Base-by-base conservation (phyloP, 179 eudicot species). In the Camellia oleifera region DNA sequence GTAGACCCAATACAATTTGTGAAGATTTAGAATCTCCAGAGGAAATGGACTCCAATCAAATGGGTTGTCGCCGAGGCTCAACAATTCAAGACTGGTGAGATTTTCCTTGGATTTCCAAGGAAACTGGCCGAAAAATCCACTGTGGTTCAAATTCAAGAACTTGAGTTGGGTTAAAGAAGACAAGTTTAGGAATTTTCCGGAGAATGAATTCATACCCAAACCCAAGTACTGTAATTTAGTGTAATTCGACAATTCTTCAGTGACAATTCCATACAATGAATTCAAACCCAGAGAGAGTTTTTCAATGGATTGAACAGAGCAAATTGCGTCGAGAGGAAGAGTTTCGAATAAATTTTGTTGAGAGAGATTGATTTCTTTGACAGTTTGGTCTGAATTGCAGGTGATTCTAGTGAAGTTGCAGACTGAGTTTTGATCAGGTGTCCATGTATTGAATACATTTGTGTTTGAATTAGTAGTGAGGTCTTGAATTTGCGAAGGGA, bases 31-130 rank as follows among this genome's bases (percentile, higher is more conserved):
- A 6, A 86, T 18, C 68, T 83, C 86, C 26, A 68, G 4, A 6
- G 88, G 88, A 75, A 86, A 86, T 4, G 77, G 57, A 58, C 62
- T 86, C 72, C 20, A 76, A 71, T 86, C 81, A 64, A 86, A 83
- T 3, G 10, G 69, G 81, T 86, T 86, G 78, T 86, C 88, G 0
- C 88, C 88, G 3, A 86, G 53, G 74, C 88, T 83, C 79, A 86
- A 79, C 69, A 70, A 78, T 12, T 75, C 76, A 2, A 86, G 79
- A 20, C 57, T 76, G 2, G 82, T 78, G 12, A 86, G 84, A 78
- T 81, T 81, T 79, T 66, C 80, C 17, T 83, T 60, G 6, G 86
- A 83, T 70, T 76, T 72, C 88, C 88, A 86, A 11, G 88, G 88
- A 64, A 83, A 86, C 42, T 70, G 66, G 26, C 88, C 84, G 3